Evolutionary conservation across 495 filamentous ascomycete genomes (phyloP).

Genomic region (Daldinia concentrica): DNA sequence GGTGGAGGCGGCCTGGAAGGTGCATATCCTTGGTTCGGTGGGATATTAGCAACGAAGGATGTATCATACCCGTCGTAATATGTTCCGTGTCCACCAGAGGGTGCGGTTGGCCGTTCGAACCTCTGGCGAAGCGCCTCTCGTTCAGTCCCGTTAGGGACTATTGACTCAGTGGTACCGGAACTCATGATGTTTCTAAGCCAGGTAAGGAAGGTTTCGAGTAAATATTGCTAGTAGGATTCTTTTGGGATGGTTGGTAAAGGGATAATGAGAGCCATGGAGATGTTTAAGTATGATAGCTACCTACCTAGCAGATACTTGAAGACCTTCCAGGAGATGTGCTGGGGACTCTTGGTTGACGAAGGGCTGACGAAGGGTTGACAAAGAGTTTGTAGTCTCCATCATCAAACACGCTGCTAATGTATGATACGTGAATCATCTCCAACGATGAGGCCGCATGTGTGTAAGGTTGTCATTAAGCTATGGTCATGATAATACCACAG

Average conservation of each 20-base stretch:
- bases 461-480: neutral
- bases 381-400: neutral
- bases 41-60: neutral
- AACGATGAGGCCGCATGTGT: neutral
- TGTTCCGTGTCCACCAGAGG: neutral
- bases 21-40: neutral
- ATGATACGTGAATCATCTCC: conserved; percentile 2
- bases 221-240: neutral
- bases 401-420: neutral
- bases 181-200: neutral
- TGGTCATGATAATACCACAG: conserved; percentile 8
- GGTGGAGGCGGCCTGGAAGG: neutral
- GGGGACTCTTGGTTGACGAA: neutral
- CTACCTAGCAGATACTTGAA: neutral
- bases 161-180: neutral
- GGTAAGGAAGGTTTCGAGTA: neutral
- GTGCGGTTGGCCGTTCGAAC: neutral
- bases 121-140: neutral
- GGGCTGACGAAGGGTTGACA: neutral
- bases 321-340: neutral
- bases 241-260: neutral
- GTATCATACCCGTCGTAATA: neutral
- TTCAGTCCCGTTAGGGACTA: neutral
- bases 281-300: neutral
- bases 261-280: neutral